Base-by-base conservation (phyloP, 2,329 filamentous ascomycete genomes). In the Claviceps cyperi region DNA sequence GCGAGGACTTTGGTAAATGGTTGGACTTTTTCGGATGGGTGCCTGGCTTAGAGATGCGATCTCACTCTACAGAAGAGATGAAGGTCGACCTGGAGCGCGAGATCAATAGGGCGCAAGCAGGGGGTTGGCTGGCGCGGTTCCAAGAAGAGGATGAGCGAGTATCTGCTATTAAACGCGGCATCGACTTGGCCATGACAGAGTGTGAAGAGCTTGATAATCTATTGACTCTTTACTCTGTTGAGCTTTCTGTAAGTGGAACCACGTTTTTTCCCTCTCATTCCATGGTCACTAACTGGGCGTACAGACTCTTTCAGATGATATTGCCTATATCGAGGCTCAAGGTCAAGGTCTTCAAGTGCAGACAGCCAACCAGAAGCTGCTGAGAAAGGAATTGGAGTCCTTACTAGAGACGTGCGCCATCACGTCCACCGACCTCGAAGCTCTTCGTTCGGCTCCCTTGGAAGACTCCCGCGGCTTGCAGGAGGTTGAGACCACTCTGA, bases 311-410 rank as follows among this genome's bases (percentile, higher is more conserved):
- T 89, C 90, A 51, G 91, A 97, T 47, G 92, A 98, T 59, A 94
- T 98, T 58, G 83, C 89, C 3, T 97, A 94, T 63, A 97, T 98
- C 56, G 92, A 98, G 69, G 89, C 92, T 2, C 92, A 98, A 66
- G 90, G 88, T 6, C 91, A 98, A 68, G 92, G 92, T 71, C 72
- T 98, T 45, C 92, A 98, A 61, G 91, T 98, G 6, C 92, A 97
- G 66, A 91, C 91, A 19, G 88, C 92, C 40, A 98, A 98, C 59
- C 92, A 98, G 64, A 95, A 95, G 64, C 76, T 95, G 28, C 76
- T 98, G 45, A 88, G 91, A 64, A 86, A 83, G 54, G 92, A 98
- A 65, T 76, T 98, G 1, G 82, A 94, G 63, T 85, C 83, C 36
- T 73, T 97, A n/a, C 76, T 98, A 22, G 83, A 90, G 57, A 96